Evolutionary conservation across 352 stramenopile genomes (phyloP), one percentile per base, ranked within the genome.

Genomic region (Globisporangium splendens): DNA sequence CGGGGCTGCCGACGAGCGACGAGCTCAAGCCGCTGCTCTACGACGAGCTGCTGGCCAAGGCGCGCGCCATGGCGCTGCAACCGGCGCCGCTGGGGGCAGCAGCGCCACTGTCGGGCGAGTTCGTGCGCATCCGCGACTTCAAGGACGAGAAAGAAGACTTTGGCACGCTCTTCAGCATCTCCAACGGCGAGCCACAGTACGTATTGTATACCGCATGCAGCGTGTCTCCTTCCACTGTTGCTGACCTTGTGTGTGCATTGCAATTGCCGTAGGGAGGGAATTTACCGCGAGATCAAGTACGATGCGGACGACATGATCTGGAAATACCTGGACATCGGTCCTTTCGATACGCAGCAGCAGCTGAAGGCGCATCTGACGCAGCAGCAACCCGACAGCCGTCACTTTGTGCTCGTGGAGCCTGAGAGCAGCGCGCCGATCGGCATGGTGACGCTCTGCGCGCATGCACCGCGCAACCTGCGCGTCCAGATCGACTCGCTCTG

Each of bases 21-120:
- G 83, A 95, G 62, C 67, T 74, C 39, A 95, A 96, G 59, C 85
- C 88, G 49, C 66, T 88, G 61, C 71, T 97, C 24, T 97, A 96
- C 67, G 88, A 97, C 61, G 85, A 87, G 57, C 80, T 97, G 18
- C 76, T 97, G 43, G 73, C 63, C 1, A 77, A 72, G 22, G 66
- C 72, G n/a, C 64, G 69, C 43, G 55, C 58, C 17, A 49, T 82
- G 56, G 48, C 58, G 13, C 5, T 49, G 51, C 76, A 74, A 24
- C 79, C 82, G 8, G 50, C 68, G 53, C 53, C 61, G 17, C 62
- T 91, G 18, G 66, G 61, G 2, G 44, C 24, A 8, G 46, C 65
- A 5, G 35, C 52, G 28, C 15, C 57, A 46, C 68, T 93, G 7
- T 24, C 58, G 4, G 83, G 84, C 5, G 35, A 70, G 6, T 43